phyloP scores from a whole-genome alignment of 1,284 basidiomycete species.

The Cryptococcus deneoformans region DNA sequence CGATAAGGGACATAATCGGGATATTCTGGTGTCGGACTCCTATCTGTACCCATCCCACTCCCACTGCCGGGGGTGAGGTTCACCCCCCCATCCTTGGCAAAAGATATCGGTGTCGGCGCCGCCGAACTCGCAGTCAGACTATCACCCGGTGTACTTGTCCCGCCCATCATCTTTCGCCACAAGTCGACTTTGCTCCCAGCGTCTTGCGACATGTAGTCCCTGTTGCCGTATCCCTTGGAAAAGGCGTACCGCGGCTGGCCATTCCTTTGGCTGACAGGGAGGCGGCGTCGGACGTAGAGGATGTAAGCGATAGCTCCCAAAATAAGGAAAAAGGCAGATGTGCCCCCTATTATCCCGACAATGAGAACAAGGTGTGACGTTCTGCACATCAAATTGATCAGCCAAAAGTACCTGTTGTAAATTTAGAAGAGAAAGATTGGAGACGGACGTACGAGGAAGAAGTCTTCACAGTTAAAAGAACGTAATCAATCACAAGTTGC shows the following conservation, averaged over 20 bases:
- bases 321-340: conserved; percentile 17
- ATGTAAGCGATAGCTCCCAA: conserved; percentile 13
- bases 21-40: conserved; percentile 19
- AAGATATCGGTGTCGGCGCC: background rate
- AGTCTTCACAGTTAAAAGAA: conserved; percentile 12
- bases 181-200: no score
- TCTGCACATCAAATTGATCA: background rate
- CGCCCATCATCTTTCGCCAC: no score
- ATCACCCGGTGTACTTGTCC: background rate
- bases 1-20: conserved; percentile 42
- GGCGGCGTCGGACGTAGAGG: conserved; percentile 5
- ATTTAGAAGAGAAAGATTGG: background rate
- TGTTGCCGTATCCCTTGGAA: conserved; percentile 7
- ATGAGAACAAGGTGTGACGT: background rate
- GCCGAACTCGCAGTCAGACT: background rate
- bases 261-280: background rate
- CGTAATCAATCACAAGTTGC: conserved; percentile 32
- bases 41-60: background rate
- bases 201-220: no score
- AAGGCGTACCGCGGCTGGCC: conserved; percentile 11
- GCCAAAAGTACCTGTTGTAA: background rate
- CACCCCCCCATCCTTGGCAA: background rate
- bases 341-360: conserved; percentile 15
- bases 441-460: background rate
- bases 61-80: conserved; percentile 1